Percentiles rank a stretch among this genome's conserved stretches.
phyloP scores from a whole-genome alignment of 2,329 filamentous ascomycete genomes.

The Purpureocillium lavendulum region DNA sequence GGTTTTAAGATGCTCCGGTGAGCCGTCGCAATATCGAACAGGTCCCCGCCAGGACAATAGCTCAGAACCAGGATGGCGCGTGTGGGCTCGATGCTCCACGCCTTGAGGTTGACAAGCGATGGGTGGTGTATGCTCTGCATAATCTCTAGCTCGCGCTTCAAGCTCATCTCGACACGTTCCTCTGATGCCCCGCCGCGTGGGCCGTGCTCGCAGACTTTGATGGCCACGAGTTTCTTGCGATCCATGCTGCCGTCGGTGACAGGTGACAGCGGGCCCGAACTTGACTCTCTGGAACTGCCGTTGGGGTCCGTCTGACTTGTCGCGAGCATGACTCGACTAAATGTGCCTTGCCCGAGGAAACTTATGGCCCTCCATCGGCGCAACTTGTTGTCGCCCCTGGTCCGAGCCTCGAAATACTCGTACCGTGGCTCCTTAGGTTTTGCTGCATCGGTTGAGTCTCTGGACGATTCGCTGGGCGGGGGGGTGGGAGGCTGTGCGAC shows the following conservation, averaged over 20 bases:
- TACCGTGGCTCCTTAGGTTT: constrained; percentile 30
- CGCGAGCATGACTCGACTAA: constrained; percentile 87
- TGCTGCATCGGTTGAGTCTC: constrained; percentile 30
- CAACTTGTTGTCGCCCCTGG: constrained; percentile 58
- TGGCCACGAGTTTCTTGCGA: constrained; percentile 77
- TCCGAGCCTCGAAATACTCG: constrained; percentile 64
- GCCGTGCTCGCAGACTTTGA: constrained; percentile 93
- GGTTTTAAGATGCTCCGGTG: constrained; percentile 61
- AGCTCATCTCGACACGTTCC: constrained; percentile 82
- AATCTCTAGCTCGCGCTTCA: constrained; percentile 93
- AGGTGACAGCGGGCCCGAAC: constrained; percentile 23
- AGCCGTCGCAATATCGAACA: constrained; percentile 83
- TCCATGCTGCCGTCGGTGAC: constrained; percentile 29
- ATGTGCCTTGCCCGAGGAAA: constrained; percentile 83
- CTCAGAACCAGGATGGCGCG: constrained; percentile 79
- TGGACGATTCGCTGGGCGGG: constrained; percentile 67
- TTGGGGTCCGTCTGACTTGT: constrained; percentile 61
- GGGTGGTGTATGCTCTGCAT: constrained; percentile 83
- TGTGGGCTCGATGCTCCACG: constrained; percentile 77
- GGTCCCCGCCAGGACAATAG: constrained; percentile 88
- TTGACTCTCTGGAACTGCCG: constrained; percentile 23
- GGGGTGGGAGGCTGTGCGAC: constrained; percentile 67
- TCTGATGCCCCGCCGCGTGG: constrained; percentile 90
- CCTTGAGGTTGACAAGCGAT: constrained; percentile 82
- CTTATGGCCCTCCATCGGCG: constrained; percentile 74